Conservation (phyloP, 1,139 yeast genomes). For the Nakaseomyces kungkrabaensis region DNA sequence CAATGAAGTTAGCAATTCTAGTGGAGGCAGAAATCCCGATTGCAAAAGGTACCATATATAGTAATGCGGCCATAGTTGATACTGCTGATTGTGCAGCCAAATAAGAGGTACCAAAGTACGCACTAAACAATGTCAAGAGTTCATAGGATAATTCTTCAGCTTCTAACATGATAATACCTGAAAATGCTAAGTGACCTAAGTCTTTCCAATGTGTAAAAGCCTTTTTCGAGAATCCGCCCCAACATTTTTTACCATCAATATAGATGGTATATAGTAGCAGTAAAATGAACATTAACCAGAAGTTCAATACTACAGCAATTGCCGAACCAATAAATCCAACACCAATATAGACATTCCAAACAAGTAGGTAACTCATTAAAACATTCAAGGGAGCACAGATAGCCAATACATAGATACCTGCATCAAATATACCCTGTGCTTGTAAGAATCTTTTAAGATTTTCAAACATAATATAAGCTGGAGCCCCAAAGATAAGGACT, state of each 20-base stretch:
- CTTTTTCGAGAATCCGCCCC: slow-evolving; percentile 50
- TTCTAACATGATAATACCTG: slow-evolving; percentile 65
- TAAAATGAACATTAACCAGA: slow-evolving; percentile 56
- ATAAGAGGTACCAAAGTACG: slow-evolving; percentile 72
- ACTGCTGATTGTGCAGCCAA: slow-evolving; percentile 86
- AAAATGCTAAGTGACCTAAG: slow-evolving; percentile 50
- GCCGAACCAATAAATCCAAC: slow-evolving; percentile 67
- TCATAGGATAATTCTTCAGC: slow-evolving; percentile 71
- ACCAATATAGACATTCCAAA: slow-evolving; percentile 58
- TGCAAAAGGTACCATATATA: slow-evolving; percentile 85
- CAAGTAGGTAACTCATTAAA: slow-evolving; percentile 60
- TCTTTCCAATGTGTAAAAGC: slow-evolving; percentile 54
- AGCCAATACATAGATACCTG: slow-evolving; percentile 69
- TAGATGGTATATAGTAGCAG: slow-evolving; percentile 44
- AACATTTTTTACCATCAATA: slow-evolving; percentile 60
- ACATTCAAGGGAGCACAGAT: slow-evolving; percentile 76
- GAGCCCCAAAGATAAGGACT: slow-evolving; percentile 64
- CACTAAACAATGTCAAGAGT: slow-evolving; percentile 59
- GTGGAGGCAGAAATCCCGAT: slow-evolving; percentile 81
- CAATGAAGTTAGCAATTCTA: slow-evolving; percentile 78
- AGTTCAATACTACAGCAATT: slow-evolving; percentile 57
- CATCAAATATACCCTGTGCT: slow-evolving; percentile 88
- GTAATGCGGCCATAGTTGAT: slow-evolving; percentile 66
- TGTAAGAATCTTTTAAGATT: slow-evolving; percentile 74
- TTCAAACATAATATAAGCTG: slow-evolving; percentile 78